A percentile compares a stretch with the other conserved stretches of the same genome.
Evolutionary conservation across 2,329 filamentous ascomycete genomes (phyloP).

Genomic region (Diaporthe capsici): DNA sequence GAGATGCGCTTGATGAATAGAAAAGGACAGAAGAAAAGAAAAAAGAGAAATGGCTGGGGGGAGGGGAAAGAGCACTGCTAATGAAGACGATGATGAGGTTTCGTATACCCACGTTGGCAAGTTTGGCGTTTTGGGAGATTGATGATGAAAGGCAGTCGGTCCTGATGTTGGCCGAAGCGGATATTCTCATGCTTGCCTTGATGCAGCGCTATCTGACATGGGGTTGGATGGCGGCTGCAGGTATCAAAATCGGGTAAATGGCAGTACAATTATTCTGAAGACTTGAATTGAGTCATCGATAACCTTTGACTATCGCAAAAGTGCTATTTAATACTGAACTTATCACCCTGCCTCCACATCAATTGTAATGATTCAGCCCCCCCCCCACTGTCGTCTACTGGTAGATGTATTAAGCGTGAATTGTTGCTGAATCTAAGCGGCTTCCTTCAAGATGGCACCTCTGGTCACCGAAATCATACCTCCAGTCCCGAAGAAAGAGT

Average conservation of each 20-base stretch:
- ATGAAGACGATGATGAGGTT: slow-evolving; percentile 4
- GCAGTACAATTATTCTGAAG: background rate
- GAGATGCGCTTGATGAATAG: background rate
- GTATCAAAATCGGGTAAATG: slow-evolving; percentile 19
- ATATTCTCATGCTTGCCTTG: slow-evolving; percentile 6
- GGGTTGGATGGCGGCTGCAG: slow-evolving; percentile 14
- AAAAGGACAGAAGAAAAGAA: background rate
- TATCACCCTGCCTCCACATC: background rate
- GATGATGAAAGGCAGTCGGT: background rate
- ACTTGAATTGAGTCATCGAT: slow-evolving; percentile 22
- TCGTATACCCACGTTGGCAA: slow-evolving; percentile 30
- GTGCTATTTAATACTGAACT: background rate
- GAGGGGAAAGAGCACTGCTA: background rate
- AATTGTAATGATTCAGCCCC: background rate
- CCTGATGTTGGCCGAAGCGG: slow-evolving; percentile 25
- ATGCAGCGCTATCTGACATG: background rate
- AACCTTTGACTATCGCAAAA: background rate
- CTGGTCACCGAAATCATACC: slow-evolving; percentile 43
- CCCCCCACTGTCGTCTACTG: no score
- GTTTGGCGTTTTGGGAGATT: slow-evolving; percentile 27
- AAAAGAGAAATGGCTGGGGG: no score
- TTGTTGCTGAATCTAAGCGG: background rate
- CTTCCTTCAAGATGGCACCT: slow-evolving; percentile 30
- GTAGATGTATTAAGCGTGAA: background rate
- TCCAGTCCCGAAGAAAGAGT: slow-evolving; percentile 51